Base-by-base conservation (phyloP, 2,329 filamentous ascomycete genomes). In the Talaromyces sp. region DNA sequence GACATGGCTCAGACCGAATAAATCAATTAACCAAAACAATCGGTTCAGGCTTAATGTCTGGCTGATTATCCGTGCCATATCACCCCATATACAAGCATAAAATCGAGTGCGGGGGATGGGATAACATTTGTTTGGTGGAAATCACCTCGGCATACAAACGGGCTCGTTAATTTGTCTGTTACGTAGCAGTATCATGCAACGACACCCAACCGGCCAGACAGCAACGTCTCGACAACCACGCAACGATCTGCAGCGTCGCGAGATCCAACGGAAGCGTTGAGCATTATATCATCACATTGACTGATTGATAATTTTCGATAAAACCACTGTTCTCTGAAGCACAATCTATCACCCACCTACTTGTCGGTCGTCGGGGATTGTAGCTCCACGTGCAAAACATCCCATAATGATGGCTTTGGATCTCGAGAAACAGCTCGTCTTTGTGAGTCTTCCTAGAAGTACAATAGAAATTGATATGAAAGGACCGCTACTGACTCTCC, bases 401-500 rank as follows among this genome's bases (percentile, higher is more conserved):
- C 13, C 14, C 14, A 50, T 31, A 35, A 57, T 52, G 50, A 81
- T 81, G 79, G 73, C 78, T 43, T 77, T 89, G 68, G 87, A 89
- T 72, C 82, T 89, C 22, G 87, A 89, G 77, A 88, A 87, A 76
- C 87, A 89, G 77, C 79, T 89, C 67, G 82, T 85, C 69, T 89
- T 89, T 73, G 87, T 89, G 82, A 76, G 87, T 75, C 50, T 19
- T 3, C 14, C 45, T 33, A 62, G 74, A 64, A 66, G 45, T 63
- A 27, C 14, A 27, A 31, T 60, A 52, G 19, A 58, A 60, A 66
- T 68, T 69, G 70, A 68, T 8, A 16, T 13, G 1, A 27, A 24
- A 11, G 33, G 2, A 71, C 67, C 54, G 52, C 63, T 66, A 62
- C 67, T 70, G 67, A 70, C 11, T 56, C 56, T 45, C 58, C 3